Evolutionary conservation across 2,329 filamentous ascomycete genomes (phyloP), one percentile per base, ranked within the genome.

Genomic region (Alternaria novae-zelandiae): DNA sequence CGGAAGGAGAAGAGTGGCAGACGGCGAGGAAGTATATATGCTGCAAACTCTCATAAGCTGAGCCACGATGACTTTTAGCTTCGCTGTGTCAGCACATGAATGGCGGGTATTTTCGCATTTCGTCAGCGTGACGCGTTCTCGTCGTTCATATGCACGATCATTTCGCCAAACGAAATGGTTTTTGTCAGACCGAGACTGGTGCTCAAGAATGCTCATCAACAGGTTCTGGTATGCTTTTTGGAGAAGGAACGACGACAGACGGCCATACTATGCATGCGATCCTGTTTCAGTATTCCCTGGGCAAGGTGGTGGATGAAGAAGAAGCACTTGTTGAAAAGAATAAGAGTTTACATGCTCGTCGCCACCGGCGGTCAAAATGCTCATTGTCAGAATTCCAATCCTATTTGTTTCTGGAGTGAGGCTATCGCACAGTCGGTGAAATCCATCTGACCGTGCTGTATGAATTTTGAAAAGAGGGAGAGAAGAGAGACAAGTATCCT

Each of bases 131-230:
- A 1, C 3, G 17, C 3, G 15, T 11, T 11, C 36, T 41, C 6
- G n/a, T 41, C 1, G n/a, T 41, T 2, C 9, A 41, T 8, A 41
- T 17, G 36, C 9, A 41, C n/a, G 36, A 17, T 9, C n/a, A 17
- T 17, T 3, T 1, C 2, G 36, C 5, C n/a, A 41, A 2, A 1
- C 15, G 9, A 2, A 11, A 17, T 2, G 36, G 36, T n/a, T 41
- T 41, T 41, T 11, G 9, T 2, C 6, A 17, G 15, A 41, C 9
- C 9, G 36, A 41, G 36, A 41, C 36, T 41, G 36, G n/a, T 41
- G 4, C 36, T 17, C 15, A 11, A 17, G 11, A 6, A 6, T 11
- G n/a, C 8, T 17, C 36, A 17, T 41, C 4, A 3, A 0, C 0
- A 2, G 17, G 36, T 41, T 15, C 2, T 3, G 1, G n/a, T 6